phyloP scores from a whole-genome alignment of 257 asterid species.

The Solanum appendiculatum region DNA sequence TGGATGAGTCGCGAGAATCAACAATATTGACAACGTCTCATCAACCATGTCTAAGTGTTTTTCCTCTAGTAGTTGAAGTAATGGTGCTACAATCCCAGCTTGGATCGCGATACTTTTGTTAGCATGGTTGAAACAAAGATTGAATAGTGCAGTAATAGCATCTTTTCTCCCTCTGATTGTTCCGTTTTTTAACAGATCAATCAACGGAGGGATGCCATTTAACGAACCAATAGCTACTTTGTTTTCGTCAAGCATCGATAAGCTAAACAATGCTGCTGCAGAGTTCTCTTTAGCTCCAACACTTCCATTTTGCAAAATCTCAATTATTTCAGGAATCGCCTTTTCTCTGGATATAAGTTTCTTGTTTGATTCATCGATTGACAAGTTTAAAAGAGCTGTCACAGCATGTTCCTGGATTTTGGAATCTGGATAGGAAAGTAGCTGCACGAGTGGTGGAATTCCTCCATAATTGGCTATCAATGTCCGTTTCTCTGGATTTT shows the following conservation, averaged over 20 bases:
- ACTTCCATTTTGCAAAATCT: slow-evolving; percentile 46
- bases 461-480: slow-evolving; percentile 59
- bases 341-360: slow-evolving; percentile 48
- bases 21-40: slow-evolving; percentile 51
- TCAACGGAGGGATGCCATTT: slow-evolving; percentile 68
- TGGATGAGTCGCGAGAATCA: slow-evolving; percentile 39
- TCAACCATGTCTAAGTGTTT: slow-evolving; percentile 55
- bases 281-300: slow-evolving; percentile 65
- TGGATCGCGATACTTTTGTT: slow-evolving; percentile 55
- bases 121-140: slow-evolving; percentile 44
- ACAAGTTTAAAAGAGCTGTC: slow-evolving; percentile 69
- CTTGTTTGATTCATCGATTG: slow-evolving; percentile 81
- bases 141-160: slow-evolving; percentile 71
- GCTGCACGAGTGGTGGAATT: slow-evolving; percentile 49
- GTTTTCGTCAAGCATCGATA: slow-evolving; percentile 82
- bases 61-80: slow-evolving; percentile 37
- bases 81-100: slow-evolving; percentile 49
- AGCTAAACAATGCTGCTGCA: slow-evolving; percentile 79
- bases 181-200: slow-evolving; percentile 37
- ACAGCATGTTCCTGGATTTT: slow-evolving; percentile 79
- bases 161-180: slow-evolving; percentile 82
- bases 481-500: slow-evolving; percentile 49
- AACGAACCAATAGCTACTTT: slow-evolving; percentile 51
- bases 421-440: slow-evolving; percentile 69
- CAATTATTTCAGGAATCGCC: slow-evolving; percentile 57